phyloP scores from a whole-genome alignment of 2,329 filamentous ascomycete species.

The Clarireedia sp. region DNA sequence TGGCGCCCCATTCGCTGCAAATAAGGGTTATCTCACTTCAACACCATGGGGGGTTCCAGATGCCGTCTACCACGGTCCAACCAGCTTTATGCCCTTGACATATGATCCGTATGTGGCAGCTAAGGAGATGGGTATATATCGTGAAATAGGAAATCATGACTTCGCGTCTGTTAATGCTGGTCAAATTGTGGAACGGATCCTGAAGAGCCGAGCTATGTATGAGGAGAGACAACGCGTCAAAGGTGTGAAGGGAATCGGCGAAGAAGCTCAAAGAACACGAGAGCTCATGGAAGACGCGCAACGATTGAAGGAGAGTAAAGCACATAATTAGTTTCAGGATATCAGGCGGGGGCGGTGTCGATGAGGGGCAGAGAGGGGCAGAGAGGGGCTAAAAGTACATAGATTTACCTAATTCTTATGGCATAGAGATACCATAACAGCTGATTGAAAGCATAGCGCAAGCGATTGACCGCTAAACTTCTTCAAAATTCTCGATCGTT shows the following conservation, averaged over 20 bases:
- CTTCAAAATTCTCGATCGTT: neutral
- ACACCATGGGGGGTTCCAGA: constrained; percentile 68
- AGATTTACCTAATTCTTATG: neutral
- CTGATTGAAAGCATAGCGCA: neutral
- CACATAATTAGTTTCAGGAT: neutral
- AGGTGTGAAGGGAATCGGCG: constrained; percentile 73
- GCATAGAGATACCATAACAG: neutral
- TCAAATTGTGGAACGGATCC: constrained; percentile 83
- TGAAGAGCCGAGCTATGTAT: constrained; percentile 79
- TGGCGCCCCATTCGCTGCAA: constrained; percentile 80
- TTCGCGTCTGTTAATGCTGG: constrained; percentile 87
- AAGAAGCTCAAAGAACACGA: constrained; percentile 55
- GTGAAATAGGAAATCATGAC: constrained; percentile 65
- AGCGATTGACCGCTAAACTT: neutral
- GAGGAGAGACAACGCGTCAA: constrained; percentile 88
- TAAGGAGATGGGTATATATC: constrained; percentile 78
- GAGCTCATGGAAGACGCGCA: constrained; percentile 49
- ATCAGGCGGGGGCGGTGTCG: neutral
- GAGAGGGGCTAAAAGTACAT: neutral
- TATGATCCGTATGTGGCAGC: constrained; percentile 76
- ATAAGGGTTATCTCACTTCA: constrained; percentile 64
- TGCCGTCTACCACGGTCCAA: constrained; percentile 93
- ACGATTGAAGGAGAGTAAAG: constrained; percentile 18
- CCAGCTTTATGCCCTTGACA: constrained; percentile 59
- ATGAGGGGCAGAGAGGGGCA: neutral